These are phyloP conservation scores for Elaphomyces granulatus DNA, from an alignment of 495 filamentous ascomycete genomes.

Conservation along the genomic window DNA sequence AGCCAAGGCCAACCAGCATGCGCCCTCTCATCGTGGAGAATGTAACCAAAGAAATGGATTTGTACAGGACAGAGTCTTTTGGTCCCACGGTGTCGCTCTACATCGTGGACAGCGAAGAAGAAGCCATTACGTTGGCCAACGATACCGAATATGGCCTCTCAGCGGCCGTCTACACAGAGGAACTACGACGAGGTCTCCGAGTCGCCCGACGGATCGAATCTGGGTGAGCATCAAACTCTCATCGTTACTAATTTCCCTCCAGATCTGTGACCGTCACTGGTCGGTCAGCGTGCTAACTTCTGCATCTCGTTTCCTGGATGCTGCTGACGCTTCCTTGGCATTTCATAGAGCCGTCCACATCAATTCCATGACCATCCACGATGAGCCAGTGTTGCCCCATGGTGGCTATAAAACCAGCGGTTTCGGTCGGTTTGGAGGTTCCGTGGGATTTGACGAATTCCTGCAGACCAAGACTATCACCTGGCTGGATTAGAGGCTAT, in stretches of 20 bases:
- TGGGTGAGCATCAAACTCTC: constrained; percentile 11
- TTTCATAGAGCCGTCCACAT: constrained; percentile 56
- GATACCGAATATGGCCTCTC: constrained; percentile 40
- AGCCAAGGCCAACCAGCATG: constrained; percentile 40
- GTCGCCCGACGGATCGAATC: constrained; percentile 35
- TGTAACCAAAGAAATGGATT: constrained; percentile 67
- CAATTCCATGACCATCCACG: constrained; percentile 73
- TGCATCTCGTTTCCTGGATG: no score
- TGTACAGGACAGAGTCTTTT: constrained; percentile 72
- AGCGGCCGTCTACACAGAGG: constrained; percentile 33
- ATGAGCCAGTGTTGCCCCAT: constrained; percentile 66
- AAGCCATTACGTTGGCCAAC: constrained; percentile 35
- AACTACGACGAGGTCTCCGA: constrained; percentile 32
- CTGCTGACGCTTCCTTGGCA: no score
- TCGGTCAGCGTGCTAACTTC: not conserved
- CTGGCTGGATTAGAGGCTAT: constrained; percentile 38
- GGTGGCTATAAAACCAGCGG: constrained; percentile 80
- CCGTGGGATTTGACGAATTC: constrained; percentile 56
- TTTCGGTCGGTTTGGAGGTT: constrained; percentile 53
- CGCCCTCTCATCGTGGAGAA: constrained; percentile 54
- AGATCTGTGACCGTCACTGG: not conserved
- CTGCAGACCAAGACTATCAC: constrained; percentile 74
- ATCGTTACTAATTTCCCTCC: no score
- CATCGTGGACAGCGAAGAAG: constrained; percentile 33
- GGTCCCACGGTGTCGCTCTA: constrained; percentile 57